Evolutionary conservation across 2,329 filamentous ascomycete species (phyloP), one percentile per base, ranked within the genome.

Genomic region (Aspergillus eucalypticola): DNA sequence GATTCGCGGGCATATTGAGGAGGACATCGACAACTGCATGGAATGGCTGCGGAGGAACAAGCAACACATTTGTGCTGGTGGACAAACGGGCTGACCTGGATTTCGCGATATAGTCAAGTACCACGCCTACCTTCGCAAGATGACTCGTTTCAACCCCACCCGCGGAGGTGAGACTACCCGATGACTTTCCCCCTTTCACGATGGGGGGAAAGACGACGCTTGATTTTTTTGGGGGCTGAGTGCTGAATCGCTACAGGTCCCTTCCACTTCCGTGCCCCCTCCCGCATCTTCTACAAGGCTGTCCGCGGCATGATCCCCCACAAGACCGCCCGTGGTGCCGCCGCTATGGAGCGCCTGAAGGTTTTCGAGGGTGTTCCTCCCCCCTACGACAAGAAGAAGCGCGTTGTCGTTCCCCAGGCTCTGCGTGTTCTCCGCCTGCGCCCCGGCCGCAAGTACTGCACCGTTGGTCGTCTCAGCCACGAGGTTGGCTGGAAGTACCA

Each of bases 401-500:
- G 96, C 84, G 90, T 98, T 84, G 95, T 99, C 72, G 95, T 99
- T 73, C 95, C 95, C 82, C 95, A 98, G 88, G 95, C 95, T 75
- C 88, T 99, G 77, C 90, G 95, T 79, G 90, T 99, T 72, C 88
- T 99, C 80, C 88, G 95, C 81, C 87, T 99, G 81, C 96, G 97
- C 88, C 95, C 95, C 76, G 95, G 95, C 79, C 92, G 95, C 86
- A 99, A 99, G 89, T 99, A 96, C 91, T 99, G 95, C 91, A 96
- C 93, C 70, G 94, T 99, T 73, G 95, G 95, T 75, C 89, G 95
- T 84, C 86, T 99, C 79, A 95, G 91, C 83, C 93, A 97, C 84
- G 95, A 99, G 86, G 95, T 98, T 78, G 95, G 95, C 85, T 99
- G 95, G 95, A 99, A 99, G 86, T 98, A 99, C 90, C 91, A 97